phyloP scores from a whole-genome alignment of 1,284 basidiomycete genomes.

The Boletus smithii region DNA sequence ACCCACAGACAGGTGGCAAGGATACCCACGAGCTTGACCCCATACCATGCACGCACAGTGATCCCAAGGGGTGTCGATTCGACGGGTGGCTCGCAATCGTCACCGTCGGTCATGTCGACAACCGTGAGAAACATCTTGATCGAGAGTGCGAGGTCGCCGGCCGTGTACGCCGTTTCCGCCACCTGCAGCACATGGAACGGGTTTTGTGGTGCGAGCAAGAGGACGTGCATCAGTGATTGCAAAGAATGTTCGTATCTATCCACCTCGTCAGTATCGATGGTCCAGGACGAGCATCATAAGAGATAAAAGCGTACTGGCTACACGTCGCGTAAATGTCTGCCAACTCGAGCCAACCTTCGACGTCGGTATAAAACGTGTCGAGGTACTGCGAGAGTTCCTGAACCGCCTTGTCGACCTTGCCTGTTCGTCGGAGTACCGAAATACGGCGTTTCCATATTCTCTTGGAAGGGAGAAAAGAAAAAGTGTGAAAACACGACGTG shows the following conservation, averaged over 20 bases:
- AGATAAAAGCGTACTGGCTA: slow-evolving; percentile 57
- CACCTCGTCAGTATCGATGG: slow-evolving; percentile 14
- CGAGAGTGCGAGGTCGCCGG: slow-evolving; percentile 70
- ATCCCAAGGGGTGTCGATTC: slow-evolving; percentile 55
- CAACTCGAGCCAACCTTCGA: slow-evolving; percentile 92
- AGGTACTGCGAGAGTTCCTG: slow-evolving; percentile 77
- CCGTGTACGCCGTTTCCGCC: slow-evolving; percentile 85
- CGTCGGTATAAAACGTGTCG: slow-evolving; percentile 91
- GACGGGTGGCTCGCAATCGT: slow-evolving; percentile 40
- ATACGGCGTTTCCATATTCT: slow-evolving; percentile 83
- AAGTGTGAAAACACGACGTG: too few species aligned
- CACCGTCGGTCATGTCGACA: slow-evolving; percentile 78
- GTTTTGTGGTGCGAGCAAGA: slow-evolving; percentile 83
- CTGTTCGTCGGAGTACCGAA: slow-evolving; percentile 61
- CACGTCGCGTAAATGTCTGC: slow-evolving; percentile 82
- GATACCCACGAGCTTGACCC: slow-evolving; percentile 73
- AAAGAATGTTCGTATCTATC: slow-evolving; percentile 42
- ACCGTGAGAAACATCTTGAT: slow-evolving; percentile 81
- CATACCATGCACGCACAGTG: slow-evolving; percentile 77
- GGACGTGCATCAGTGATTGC: slow-evolving; percentile 75
- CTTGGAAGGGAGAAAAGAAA: slow-evolving; percentile 39
- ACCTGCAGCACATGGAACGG: slow-evolving; percentile 79
- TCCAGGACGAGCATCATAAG: not conserved
- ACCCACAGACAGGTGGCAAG: too few species aligned
- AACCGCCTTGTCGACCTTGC: slow-evolving; percentile 64